Base-by-base conservation (phyloP, 192 early-diverging fungal species). In the Dimargaris cristalligena region DNA sequence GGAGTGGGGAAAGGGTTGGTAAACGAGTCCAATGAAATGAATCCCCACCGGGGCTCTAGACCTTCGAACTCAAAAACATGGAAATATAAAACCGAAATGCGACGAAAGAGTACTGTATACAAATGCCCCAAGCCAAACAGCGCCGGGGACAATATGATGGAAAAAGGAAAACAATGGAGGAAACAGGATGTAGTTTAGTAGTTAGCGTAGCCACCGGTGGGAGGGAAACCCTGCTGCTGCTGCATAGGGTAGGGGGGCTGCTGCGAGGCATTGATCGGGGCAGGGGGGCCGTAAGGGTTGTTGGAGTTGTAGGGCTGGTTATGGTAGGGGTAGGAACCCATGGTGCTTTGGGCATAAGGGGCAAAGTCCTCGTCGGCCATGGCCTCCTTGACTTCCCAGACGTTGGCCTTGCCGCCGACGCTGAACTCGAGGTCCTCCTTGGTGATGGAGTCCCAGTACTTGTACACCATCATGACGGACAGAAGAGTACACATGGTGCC, bases 391-490 rank as follows among this genome's bases (percentile, higher is more conserved):
- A 87, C 83, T 71, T 87, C 85, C 85, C 85, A 87, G 18, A 83
- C 80, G 59, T 85, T 84, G 66, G 79, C 79, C 67, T 87, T 85
- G 22, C 76, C 72, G 44, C 83, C 81, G 9, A 87, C 83, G 32
- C 78, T 81, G 61, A 94, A 97, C 74, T 97, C 94, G 35, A 96
- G 77, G 64, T 96, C 94, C 65, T 97, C 94, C 77, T 96, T 95
- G 44, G 94, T 97, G 68, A 97, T 96, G 31, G 84, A 87, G 68
- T 97, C 94, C 94, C 94, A 97, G 77, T 91, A 97, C 76, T 97
- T 97, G 83, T 96, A 97, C 0, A 96, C 87, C 90, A 97, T 94
- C 94, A 97, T 96, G 49, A 97, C 91, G 38, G 84, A 82, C 60
- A 97, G 73, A 45, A 97, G 73, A 16, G 85, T 90, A 62, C 84